Conservation (phyloP, 2,329 filamentous ascomycete species). For the Trichophyton verrucosum region DNA sequence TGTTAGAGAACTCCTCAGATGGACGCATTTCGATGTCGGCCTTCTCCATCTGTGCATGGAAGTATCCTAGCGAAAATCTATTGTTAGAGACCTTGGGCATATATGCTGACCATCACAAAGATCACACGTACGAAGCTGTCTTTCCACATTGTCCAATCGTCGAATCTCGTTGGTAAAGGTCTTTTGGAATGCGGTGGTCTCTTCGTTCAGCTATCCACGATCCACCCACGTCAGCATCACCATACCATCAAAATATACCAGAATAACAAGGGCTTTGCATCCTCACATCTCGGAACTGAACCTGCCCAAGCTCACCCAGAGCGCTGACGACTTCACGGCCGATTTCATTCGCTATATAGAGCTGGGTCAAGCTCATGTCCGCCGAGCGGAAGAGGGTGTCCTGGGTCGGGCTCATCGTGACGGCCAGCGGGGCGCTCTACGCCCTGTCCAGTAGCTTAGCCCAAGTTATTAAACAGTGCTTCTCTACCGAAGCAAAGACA, state of each 20-base stretch:
- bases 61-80: conserved; percentile 56
- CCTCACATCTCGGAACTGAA: conserved; percentile 93
- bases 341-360: conserved; percentile 98
- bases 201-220: conserved; percentile 63
- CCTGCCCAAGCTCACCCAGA: conserved; percentile 85
- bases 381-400: conserved; percentile 99
- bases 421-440: neutral
- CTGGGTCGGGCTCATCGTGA: conserved; percentile 48
- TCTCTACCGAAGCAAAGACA: neutral
- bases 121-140: conserved; percentile 72
- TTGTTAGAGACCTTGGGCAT: neutral
- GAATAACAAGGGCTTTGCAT: conserved; percentile 1
- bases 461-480: neutral
- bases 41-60: conserved; percentile 92
- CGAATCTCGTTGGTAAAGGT: conserved; percentile 97
- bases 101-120: neutral
- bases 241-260: conserved; percentile 2
- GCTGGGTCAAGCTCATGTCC: conserved; percentile 99
- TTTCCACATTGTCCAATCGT: conserved; percentile 92
- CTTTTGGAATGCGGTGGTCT: conserved; percentile 86
- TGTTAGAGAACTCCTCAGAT: conserved; percentile 79
- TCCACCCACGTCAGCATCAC: conserved; percentile 17
- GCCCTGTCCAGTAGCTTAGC: neutral
- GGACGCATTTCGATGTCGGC: conserved; percentile 72
- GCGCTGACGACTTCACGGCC: conserved; percentile 95